phyloP scores from a whole-genome alignment of 23 red algal species.

The Gracilaria domingensis region DNA sequence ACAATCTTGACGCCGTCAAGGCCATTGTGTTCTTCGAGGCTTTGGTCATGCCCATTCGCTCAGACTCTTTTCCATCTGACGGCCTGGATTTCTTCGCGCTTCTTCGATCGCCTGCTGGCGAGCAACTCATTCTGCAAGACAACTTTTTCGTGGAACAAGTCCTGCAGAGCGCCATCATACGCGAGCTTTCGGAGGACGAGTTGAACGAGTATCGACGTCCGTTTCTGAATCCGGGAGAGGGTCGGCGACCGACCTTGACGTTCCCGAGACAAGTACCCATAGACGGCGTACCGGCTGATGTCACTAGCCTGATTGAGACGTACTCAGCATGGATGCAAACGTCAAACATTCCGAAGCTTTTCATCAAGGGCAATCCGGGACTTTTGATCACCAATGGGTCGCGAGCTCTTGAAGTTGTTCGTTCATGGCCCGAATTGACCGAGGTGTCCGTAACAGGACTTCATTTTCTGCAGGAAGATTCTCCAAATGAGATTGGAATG shows the following conservation, averaged over 20 bases:
- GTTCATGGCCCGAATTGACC: background rate
- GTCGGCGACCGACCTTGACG: conserved; percentile 42
- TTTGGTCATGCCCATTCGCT: conserved; percentile 4
- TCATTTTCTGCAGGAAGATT: conserved; percentile 60
- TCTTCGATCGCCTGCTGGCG: conserved; percentile 41
- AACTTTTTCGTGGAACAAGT: conserved; percentile 29
- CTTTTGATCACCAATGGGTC: conserved; percentile 34
- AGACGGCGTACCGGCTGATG: conserved; percentile 36
- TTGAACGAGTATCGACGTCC: conserved; percentile 47
- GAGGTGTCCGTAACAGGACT: conserved; percentile 35
- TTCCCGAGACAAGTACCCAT: conserved; percentile 40
- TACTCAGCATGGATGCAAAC: conserved; percentile 56
- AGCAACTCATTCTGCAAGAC: conserved; percentile 39
- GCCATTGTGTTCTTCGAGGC: conserved; percentile 49
- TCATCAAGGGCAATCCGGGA: conserved; percentile 48
- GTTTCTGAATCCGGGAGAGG: conserved; percentile 53
- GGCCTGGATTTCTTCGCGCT: conserved; percentile 2
- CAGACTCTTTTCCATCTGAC: conserved; percentile 4
- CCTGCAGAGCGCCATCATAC: conserved; percentile 15
- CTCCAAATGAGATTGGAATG: conserved; percentile 34
- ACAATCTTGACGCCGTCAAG: conserved; percentile 26
- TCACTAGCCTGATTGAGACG: background rate
- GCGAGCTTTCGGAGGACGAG: background rate
- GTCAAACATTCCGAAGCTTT: conserved; percentile 44
- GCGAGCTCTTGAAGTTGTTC: background rate